Evolutionary conservation across 345 rosid genomes (phyloP), one percentile per base, ranked within the genome.

Genomic region (Firmiana major): DNA sequence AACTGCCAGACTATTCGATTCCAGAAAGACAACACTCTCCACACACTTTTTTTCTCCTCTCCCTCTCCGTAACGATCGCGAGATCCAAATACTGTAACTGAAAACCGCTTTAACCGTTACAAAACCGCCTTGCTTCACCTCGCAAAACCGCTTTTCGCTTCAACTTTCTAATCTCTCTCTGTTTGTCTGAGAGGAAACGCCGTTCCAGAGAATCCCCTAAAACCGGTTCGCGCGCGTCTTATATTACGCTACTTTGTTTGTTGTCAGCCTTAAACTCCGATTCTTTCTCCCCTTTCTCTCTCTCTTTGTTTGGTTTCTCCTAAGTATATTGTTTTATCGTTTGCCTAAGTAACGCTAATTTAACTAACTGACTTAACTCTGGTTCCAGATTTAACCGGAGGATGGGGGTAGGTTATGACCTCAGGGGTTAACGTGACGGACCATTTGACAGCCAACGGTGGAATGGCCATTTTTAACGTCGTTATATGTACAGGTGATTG

Each of bases 31-130:
- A 59, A 55, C 84, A 71, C 71, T 63, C 74, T 71, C 48, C 8
- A 62, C 60, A 71, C 31, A 19, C 43, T 34, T 8, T 63, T 63
- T 66, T 72, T 51, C 81, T n/a, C 36, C 75, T 38, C 70, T 21
- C 15, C 46, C 26, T n/a, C 71, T 38, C 66, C 31, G 82, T 79
- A 83, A 84, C 83, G 79, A 83, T 72, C 69, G 76, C 38, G 77
- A 83, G 86, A 87, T 84, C 84, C 77, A 77, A 82, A 34, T 78
- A 72, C 67, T 75, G 87, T 83, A 85, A 81, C 86, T 83, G 80
- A 80, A 80, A 82, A 77, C 77, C 76, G 57, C 83, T 80, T 57
- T 7, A 73, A 76, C 86, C 76, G 87, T 85, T 72, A 83, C 78
- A 67, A 79, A 77, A 71, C 83, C 76, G 9, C 83, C 80, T 69